Evolutionary conservation across 2,329 filamentous ascomycete genomes (phyloP), one percentile per base, ranked within the genome.

Genomic region (Colletotrichum karsti): DNA sequence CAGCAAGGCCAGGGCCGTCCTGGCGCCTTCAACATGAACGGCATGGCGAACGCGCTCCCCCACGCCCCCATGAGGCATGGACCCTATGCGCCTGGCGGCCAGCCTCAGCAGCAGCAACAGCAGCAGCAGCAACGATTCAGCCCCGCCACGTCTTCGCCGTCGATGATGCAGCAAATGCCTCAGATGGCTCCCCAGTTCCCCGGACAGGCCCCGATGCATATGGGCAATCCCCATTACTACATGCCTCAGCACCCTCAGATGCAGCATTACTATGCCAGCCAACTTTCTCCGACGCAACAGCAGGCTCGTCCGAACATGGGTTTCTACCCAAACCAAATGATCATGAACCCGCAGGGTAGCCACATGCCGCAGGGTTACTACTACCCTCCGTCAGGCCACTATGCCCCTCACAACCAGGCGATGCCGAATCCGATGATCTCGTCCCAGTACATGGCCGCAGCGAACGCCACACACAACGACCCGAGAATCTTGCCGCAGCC

Each of bases 191-290:
- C 78, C 18, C 82, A 81, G 42, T 87, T 80, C 63, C 74, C 77
- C 12, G 76, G 76, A 1, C 81, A 81, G 63, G 72, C 74, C 8
- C 69, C 75, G 24, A 78, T 86, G 71, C 73, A 77, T 15, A 74
- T 84, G 66, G 67, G 77, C 22, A 76, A 74, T 18, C 84, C 83
- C 53, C 80, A 80, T 24, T 88, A 84, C 70, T 88, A 87, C 68
- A 69, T 83, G 59, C 78, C 81, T 8, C 84, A 83, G 55, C 80
- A 83, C 46, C 72, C 74, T 37, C 82, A 82, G 33, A 79, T 83
- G 69, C 73, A 77, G n/a, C 81, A 79, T 12, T 87, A 81, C 67
- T 87, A 86, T 53, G 76, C 75, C 33, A 62, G 77, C 5, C 81
- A 83, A 15, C 72, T 84, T 48, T 72, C 81, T 7, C 77, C 81